phyloP scores from a whole-genome alignment of 768 basidiomycete genomes.

The Boletus rubescentipes region DNA sequence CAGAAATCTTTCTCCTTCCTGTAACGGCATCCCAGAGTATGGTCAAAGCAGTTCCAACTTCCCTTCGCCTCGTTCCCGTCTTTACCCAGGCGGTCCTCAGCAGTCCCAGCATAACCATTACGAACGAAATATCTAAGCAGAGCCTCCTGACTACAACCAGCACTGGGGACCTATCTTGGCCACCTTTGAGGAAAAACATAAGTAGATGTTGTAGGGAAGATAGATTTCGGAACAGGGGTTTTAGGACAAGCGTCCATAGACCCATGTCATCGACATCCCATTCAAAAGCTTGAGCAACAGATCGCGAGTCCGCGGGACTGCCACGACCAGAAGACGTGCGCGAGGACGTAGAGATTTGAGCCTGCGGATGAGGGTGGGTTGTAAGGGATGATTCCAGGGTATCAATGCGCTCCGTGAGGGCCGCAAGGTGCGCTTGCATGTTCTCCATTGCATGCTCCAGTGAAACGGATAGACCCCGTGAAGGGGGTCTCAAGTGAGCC shows the following conservation, averaged over 20 bases:
- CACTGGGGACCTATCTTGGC: conserved; percentile 60
- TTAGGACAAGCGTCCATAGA: conserved; percentile 75
- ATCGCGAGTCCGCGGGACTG: conserved; percentile 39
- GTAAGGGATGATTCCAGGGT: conserved; percentile 49
- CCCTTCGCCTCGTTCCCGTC: conserved; percentile 66
- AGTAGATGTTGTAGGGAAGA: conserved; percentile 49
- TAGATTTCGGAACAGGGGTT: conserved; percentile 57
- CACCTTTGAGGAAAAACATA: conserved; percentile 55
- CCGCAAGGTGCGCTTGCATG: conserved; percentile 79
- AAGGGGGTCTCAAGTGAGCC: conserved; percentile 41
- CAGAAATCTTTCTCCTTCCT: conserved; percentile 57
- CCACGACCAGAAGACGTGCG: conserved; percentile 41
- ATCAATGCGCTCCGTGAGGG: conserved; percentile 81
- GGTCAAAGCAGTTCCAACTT: conserved; percentile 62
- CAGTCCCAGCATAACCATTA: conserved; percentile 60
- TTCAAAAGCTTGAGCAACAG: conserved; percentile 27
- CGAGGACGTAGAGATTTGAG: conserved; percentile 43
- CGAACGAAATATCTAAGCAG: conserved; percentile 76
- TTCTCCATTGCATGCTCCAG: conserved; percentile 79
- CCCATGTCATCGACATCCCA: conserved; percentile 85
- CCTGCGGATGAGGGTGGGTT: conserved; percentile 26
- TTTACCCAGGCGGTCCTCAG: conserved; percentile 61
- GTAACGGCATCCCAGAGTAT: conserved; percentile 70
- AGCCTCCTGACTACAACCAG: conserved; percentile 69
- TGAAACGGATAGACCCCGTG: conserved; percentile 30